Evolutionary conservation across 164 flowering plant genomes (phyloP), one percentile per base, ranked within the genome.

Genomic region (Vitis rupestris): DNA sequence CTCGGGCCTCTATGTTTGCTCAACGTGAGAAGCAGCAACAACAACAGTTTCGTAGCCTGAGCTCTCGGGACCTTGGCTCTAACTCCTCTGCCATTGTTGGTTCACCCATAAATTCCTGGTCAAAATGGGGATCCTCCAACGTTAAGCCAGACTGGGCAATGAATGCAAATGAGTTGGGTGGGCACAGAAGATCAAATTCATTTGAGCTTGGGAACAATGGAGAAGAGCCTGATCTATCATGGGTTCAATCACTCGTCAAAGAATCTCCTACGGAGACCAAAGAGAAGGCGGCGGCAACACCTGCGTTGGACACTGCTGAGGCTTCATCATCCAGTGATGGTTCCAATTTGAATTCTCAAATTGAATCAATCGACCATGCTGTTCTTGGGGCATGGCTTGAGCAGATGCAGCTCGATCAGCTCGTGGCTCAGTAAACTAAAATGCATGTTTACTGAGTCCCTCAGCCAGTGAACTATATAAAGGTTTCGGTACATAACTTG

Each of bases 401-500:
- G 83, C 93, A 90, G 80, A 86, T 91, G 95, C 92, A 91, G 83
- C 89, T 93, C 23, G 97, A 91, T 83, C 92, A 89, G 76, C 90
- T 85, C 2, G 81, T 85, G 73, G 85, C 87, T 78, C 86, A 88
- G 90, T 82, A 69, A 68, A 76, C 68, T 16, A 57, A 64, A 55
- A 61, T 23, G 16, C n/a, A 13, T 56, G 76, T 75, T 78, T 67
- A 54, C 75, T 50, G 64, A 59, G 70, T 67, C 68, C 54, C 63
- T 23, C 67, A 61, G 74, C 53, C 50, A 75, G 73, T 55, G 16
- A 67, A 71, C 64, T 58, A 47, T 65, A 23, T 37, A 8, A 69
- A 60, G 69, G 61, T 71, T 80, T 78, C 67, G 78, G 81, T 72
- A 76, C 70, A 79, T 77, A 70, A 58, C 56, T 30, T 55, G 51